These are phyloP conservation scores for Phaeosphaeria sp. DNA, from an alignment of 2,329 filamentous ascomycete species.

Conservation along the genomic window DNA sequence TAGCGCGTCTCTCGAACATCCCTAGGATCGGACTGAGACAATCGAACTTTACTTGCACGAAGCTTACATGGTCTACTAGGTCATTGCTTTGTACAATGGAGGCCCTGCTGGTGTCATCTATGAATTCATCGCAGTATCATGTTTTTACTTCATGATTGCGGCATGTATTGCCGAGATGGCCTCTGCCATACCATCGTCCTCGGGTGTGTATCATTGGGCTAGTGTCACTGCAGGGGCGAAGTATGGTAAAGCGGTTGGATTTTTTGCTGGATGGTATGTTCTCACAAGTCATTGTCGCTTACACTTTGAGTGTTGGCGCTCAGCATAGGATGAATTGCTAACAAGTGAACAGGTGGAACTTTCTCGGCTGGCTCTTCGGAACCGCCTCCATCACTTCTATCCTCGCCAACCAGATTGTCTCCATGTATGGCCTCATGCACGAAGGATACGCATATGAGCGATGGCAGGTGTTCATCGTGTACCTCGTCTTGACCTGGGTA, in stretches of 20 bases:
- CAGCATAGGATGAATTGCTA: not conserved
- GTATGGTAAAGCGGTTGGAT: constrained; percentile 56
- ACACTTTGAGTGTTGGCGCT: not conserved
- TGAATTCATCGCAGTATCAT: constrained; percentile 55
- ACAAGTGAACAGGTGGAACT: constrained; percentile 53
- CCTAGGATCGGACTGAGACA: not conserved
- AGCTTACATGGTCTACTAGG: constrained; percentile 24
- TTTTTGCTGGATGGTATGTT: constrained; percentile 56
- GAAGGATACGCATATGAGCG: constrained; percentile 53
- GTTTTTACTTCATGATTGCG: constrained; percentile 60
- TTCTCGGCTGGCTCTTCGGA: constrained; percentile 58
- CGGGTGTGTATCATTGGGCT: constrained; percentile 62
- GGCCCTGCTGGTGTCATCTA: constrained; percentile 56
- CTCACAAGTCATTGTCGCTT: not conserved
- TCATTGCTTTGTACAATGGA: constrained; percentile 53
- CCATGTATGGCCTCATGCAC: constrained; percentile 59
- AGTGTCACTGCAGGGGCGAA: constrained; percentile 55
- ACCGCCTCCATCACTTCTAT: constrained; percentile 52
- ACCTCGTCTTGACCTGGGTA: constrained; percentile 56
- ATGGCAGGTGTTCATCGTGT: constrained; percentile 61
- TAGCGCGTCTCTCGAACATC: not conserved
- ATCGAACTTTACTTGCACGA: not conserved
- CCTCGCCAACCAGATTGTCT: constrained; percentile 54
- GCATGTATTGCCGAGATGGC: constrained; percentile 60
- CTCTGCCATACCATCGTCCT: constrained; percentile 51